These are phyloP conservation scores for Xylariales sp. DNA, from an alignment of 2,329 filamentous ascomycete species.

Conservation along the genomic window DNA sequence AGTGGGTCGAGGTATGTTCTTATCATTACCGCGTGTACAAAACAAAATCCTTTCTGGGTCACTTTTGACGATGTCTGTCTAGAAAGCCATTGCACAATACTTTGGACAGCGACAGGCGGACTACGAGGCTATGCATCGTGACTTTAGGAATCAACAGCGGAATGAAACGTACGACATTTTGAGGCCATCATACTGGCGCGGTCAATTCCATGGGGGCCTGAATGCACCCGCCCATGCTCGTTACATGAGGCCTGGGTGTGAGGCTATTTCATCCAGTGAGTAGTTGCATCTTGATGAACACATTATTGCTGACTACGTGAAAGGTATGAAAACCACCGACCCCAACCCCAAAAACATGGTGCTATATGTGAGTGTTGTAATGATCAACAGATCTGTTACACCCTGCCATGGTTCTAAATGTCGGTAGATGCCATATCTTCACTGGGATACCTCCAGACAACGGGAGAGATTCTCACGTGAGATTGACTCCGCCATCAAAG, in stretches of 20 bases:
- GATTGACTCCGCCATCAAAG: neutral
- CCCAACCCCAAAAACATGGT: neutral
- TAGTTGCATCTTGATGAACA: neutral
- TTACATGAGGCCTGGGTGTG: neutral
- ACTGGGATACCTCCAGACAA: constrained; percentile 5
- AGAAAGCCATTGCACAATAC: constrained; percentile 6
- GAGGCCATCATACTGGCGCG: constrained; percentile 1
- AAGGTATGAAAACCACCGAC: neutral
- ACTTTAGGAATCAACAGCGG: neutral
- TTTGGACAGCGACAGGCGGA: neutral
- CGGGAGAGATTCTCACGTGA: neutral
- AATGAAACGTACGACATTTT: neutral
- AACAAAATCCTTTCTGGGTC: neutral
- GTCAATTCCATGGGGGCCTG: constrained; percentile 2
- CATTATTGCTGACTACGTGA: neutral
- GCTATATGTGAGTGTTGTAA: constrained; percentile 4
- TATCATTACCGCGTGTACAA: neutral
- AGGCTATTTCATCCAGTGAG: neutral
- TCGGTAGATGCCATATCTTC: constrained; percentile 6
- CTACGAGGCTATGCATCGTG: neutral
- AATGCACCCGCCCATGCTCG: neutral
- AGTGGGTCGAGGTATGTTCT: constrained; percentile 6
- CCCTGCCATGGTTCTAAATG: neutral
- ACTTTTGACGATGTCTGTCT: too few relatives aligned
- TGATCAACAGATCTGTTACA: neutral